Percentiles rank a stretch among this genome's conserved stretches.
Evolutionary conservation across 805 yeast genomes (phyloP).

Genomic region (Saccharomycopsis javanensis): DNA sequence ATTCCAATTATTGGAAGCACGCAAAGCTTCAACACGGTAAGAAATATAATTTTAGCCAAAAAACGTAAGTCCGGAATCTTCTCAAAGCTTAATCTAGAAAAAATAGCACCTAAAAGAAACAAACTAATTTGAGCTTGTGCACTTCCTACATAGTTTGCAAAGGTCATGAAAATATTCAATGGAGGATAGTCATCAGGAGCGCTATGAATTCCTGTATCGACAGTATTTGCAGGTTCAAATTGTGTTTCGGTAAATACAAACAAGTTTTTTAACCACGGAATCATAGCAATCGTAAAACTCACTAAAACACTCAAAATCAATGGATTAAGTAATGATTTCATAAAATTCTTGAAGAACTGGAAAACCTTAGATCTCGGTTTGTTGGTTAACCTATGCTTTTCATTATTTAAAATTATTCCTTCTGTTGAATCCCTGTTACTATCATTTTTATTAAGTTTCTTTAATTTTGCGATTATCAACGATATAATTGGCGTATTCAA

Average conservation of each 20-base stretch:
- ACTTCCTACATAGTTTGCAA: slow-evolving; percentile 65
- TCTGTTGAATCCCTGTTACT: not conserved
- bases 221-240: slow-evolving; percentile 20
- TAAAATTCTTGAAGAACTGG: slow-evolving; percentile 23
- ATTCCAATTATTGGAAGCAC: slow-evolving; percentile 75
- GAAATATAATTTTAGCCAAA: slow-evolving; percentile 44
- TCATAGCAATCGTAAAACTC: slow-evolving; percentile 60
- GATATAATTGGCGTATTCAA: not conserved
- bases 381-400: slow-evolving; percentile 17
- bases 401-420: not conserved
- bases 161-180: slow-evolving; percentile 74
- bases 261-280: slow-evolving; percentile 73
- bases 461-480: not conserved
- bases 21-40: slow-evolving; percentile 51
- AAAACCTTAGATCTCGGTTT: not conserved
- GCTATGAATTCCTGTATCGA: slow-evolving; percentile 36
- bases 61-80: not conserved
- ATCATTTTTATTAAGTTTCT: not conserved
- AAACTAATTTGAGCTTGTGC: slow-evolving; percentile 87
- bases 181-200: slow-evolving; percentile 89
- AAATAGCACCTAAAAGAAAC: slow-evolving; percentile 73
- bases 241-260: slow-evolving; percentile 41
- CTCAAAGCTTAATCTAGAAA: slow-evolving; percentile 50
- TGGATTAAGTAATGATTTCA: slow-evolving; percentile 53
- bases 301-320: slow-evolving; percentile 58